Evolutionary conservation across 2,329 filamentous ascomycete genomes (phyloP).

Genomic region (Aotearoamyces nothofagi): DNA sequence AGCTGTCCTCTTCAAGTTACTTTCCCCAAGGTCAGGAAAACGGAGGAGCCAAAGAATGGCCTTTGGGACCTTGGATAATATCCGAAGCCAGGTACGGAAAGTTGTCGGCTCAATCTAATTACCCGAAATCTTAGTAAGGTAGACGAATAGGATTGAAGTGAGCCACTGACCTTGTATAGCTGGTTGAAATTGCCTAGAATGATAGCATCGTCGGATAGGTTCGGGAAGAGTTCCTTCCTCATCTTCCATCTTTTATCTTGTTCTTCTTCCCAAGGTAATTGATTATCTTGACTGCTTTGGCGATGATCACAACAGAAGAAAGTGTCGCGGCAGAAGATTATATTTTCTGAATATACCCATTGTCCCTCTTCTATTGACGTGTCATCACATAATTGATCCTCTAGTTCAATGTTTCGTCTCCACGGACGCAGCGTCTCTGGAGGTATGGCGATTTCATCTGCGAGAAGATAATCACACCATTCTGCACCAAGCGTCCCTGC

Average conservation of each 20-base stretch:
- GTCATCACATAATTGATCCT: conserved; percentile 54
- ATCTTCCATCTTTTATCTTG: conserved; percentile 74
- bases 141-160: not conserved
- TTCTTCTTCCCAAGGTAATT: conserved; percentile 70
- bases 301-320: conserved; percentile 98
- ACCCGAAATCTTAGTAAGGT: conserved; percentile 1
- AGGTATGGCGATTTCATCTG: conserved; percentile 78
- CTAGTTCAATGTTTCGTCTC: conserved; percentile 57
- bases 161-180: conserved; percentile 69
- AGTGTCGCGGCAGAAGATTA: conserved; percentile 85
- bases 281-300: conserved; percentile 61
- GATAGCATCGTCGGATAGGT: conserved; percentile 64
- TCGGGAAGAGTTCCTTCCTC: conserved; percentile 83
- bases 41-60: conserved; percentile 91
- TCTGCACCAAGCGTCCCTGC: conserved; percentile 90
- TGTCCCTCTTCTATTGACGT: conserved; percentile 45
- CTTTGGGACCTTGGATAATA: conserved; percentile 71
- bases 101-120: conserved; percentile 86
- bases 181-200: conserved; percentile 98
- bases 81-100: conserved; percentile 89
- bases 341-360: conserved; percentile 95
- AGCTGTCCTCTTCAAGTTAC: conserved; percentile 69
- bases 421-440: conserved; percentile 65
- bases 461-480: conserved; percentile 96
- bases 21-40: conserved; percentile 86